Evolutionary conservation across 345 rosid genomes (phyloP).

Genomic region (Combretum micranthum): DNA sequence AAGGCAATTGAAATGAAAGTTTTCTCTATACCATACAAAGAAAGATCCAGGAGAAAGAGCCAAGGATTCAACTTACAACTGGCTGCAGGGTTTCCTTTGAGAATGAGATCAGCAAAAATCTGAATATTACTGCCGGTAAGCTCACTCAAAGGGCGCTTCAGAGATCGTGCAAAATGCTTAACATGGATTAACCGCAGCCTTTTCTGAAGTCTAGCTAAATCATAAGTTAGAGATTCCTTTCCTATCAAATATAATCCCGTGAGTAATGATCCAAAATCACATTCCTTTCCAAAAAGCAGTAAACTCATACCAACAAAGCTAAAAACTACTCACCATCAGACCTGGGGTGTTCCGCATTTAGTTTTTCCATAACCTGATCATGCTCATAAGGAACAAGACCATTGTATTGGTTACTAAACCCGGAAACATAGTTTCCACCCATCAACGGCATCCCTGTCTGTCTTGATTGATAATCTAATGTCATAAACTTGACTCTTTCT

Average conservation of each 20-base stretch:
- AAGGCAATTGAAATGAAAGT: neutral
- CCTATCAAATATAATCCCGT: slow-evolving; percentile 28
- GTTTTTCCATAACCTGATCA: slow-evolving; percentile 15
- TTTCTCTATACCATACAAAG: too few species aligned
- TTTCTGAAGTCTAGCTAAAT: slow-evolving; percentile 36
- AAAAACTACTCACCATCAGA: slow-evolving; percentile 34
- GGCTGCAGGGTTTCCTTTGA: slow-evolving; percentile 23
- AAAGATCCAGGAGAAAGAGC: neutral
- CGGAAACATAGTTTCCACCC: slow-evolving; percentile 24
- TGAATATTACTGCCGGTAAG: slow-evolving; percentile 13
- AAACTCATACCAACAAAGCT: neutral
- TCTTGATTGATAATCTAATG: slow-evolving; percentile 28
- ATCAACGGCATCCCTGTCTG: slow-evolving; percentile 8
- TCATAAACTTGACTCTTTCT: slow-evolving; percentile 49
- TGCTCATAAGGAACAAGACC: slow-evolving; percentile 16
- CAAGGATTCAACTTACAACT: slow-evolving; percentile 39
- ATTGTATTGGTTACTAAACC: slow-evolving; percentile 12
- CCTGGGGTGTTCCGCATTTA: slow-evolving; percentile 16
- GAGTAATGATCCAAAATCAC: neutral
- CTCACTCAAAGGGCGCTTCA: slow-evolving; percentile 27
- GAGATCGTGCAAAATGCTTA: slow-evolving; percentile 71
- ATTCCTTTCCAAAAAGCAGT: neutral
- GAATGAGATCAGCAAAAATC: slow-evolving; percentile 20
- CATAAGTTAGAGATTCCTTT: slow-evolving; percentile 47
- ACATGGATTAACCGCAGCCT: slow-evolving; percentile 57